A percentile compares a stretch with the other conserved stretches of the same genome.
phyloP scores from a whole-genome alignment of 768 basidiomycete genomes.

The Russula lepida region DNA sequence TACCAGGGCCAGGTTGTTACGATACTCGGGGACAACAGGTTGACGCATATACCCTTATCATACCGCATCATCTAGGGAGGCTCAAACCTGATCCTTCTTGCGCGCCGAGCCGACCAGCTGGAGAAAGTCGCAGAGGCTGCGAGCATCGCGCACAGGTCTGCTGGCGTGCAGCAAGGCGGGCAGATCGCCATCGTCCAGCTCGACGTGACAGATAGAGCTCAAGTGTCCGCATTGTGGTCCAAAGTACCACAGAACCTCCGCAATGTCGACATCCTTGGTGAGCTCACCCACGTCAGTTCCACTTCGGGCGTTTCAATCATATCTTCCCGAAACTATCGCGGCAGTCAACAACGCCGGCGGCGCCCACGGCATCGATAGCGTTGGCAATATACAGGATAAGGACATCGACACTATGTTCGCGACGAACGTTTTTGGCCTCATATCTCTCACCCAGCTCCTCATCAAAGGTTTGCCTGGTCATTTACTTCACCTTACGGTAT shows the following conservation, averaged over 20 bases:
- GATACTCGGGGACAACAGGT: not conserved
- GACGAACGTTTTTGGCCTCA: slow-evolving; percentile 70
- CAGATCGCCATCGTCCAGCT: slow-evolving; percentile 62
- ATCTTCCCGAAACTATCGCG: no score
- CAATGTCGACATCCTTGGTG: slow-evolving; percentile 78
- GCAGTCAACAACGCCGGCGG: slow-evolving; percentile 77
- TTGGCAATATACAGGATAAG: slow-evolving; percentile 69
- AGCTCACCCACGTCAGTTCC: not conserved
- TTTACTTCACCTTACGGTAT: not conserved
- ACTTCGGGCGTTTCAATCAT: not conserved
- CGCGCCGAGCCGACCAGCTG: slow-evolving; percentile 68
- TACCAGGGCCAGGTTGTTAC: slow-evolving; percentile 24
- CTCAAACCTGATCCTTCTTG: slow-evolving; percentile 78
- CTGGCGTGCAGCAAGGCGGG: slow-evolving; percentile 68
- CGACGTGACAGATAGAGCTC: slow-evolving; percentile 72
- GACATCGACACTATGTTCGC: slow-evolving; percentile 61
- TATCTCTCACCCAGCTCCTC: slow-evolving; percentile 67
- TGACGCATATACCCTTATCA: not conserved
- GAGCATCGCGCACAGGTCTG: slow-evolving; percentile 58
- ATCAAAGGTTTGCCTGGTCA: slow-evolving; percentile 25
- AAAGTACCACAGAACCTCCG: slow-evolving; percentile 64
- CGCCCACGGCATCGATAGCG: slow-evolving; percentile 78
- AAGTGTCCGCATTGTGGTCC: slow-evolving; percentile 60
- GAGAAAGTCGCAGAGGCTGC: slow-evolving; percentile 63
- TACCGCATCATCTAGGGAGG: slow-evolving; percentile 47